Percentiles rank a stretch among this genome's conserved stretches.
These are phyloP conservation scores for Trypanosoma lewisi DNA, from an alignment of 208 protist species.

Conservation along the genomic window DNA sequence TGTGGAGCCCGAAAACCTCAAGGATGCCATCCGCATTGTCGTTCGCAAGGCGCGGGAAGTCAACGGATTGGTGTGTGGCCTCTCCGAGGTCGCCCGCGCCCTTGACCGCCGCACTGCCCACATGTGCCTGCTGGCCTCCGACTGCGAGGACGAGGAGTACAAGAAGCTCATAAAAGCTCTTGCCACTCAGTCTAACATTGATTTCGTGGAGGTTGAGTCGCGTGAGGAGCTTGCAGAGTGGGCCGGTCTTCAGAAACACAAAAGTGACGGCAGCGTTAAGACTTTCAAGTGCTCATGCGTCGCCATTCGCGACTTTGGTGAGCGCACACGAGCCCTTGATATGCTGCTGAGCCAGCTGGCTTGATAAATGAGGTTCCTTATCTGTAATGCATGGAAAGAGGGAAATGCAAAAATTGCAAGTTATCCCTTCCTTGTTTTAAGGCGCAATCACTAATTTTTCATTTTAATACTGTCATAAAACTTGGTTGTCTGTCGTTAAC, in stretches of 20 bases:
- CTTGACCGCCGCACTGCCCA: constrained; percentile 42
- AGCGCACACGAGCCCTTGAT: constrained; percentile 41
- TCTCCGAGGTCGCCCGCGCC: constrained; percentile 41
- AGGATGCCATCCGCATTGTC: constrained; percentile 42
- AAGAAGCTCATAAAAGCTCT: constrained; percentile 51
- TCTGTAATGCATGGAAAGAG: background rate
- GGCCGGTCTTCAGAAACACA: constrained; percentile 35
- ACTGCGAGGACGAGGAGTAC: constrained; percentile 55
- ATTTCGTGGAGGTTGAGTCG: constrained; percentile 42
- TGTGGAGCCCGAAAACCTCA: constrained; percentile 38
- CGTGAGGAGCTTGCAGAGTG: constrained; percentile 34
- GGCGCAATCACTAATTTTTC: constrained; percentile 5
- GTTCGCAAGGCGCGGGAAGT: constrained; percentile 38
- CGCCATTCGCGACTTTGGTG: constrained; percentile 44
- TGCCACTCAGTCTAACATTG: constrained; percentile 33
- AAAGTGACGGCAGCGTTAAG: constrained; percentile 35
- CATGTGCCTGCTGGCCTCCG: constrained; percentile 44
- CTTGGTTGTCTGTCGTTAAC: too few species aligned
- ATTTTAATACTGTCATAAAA: too few species aligned
- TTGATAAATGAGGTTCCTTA: constrained; percentile 2
- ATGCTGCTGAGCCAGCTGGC: constrained; percentile 33
- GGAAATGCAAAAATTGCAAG: background rate
- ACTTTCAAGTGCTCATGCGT: constrained; percentile 42
- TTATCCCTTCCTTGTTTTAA: background rate
- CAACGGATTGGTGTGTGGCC: constrained; percentile 44